Evolutionary conservation across 1,284 basidiomycete species (phyloP), one percentile per base, ranked within the genome.

Genomic region (Earliella scabrosa): DNA sequence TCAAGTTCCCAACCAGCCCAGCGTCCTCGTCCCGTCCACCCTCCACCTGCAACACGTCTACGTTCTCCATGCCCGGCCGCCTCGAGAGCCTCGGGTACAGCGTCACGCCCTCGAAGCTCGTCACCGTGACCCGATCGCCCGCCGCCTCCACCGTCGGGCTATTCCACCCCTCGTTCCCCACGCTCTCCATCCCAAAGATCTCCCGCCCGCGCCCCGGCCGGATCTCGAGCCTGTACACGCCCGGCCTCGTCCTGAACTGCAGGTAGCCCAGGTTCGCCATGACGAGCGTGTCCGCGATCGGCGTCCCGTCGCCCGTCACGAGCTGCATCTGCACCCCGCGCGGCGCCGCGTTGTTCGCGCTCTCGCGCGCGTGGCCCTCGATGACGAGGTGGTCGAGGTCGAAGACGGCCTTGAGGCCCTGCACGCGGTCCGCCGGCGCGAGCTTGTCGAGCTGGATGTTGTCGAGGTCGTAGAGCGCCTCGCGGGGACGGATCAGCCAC

Each of bases 261-360:
- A 98, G 80, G 73, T 99, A 99, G 3, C 97, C 97, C 9, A 98
- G 77, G 69, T 98, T 99, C 5, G 93, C 95, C 65, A 98, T 94
- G 43, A 98, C 90, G 59, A 86, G 88, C 0, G 93, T 95, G 64
- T 96, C 93, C 16, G 88, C 90, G 6, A 92, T 81, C 0, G 83
- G 77, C 0, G 71, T 71, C 13, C 75, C 75, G 52, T 82, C 73
- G 20, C 76, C 74, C 4, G 74, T 76, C 6, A 82, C 76, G 1
- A 97, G 82, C 66, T 97, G 91, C 2, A 98, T 80, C 68, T 95
- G 94, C 2, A 95, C 75, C 4, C 94, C 94, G 14, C 93, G 83
- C 0, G 95, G 93, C 2, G 94, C 87, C 4, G 76, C 74, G 35
- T 81, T 79, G 3, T 83, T 83, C 7, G 70, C 68, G 2, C 75